Evolutionary conservation across 352 stramenopile genomes (phyloP), one percentile per base, ranked within the genome.

Genomic region (Pythium coloratum): DNA sequence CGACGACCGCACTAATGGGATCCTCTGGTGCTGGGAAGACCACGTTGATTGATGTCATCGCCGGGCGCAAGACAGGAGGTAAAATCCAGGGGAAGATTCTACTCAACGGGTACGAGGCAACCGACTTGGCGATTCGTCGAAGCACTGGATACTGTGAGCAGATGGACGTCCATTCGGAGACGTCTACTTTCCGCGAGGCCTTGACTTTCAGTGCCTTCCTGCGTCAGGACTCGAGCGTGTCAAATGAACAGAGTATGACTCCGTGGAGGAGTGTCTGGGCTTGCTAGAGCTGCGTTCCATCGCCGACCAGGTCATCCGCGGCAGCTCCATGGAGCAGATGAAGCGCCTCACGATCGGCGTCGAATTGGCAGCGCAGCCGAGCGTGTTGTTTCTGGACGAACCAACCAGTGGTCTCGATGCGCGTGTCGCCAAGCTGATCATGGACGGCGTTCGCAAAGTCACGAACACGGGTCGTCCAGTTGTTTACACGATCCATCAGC

Each of bases 31-130:
- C 90, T 33, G 93, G 95, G 2, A 98, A 99, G 76, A 98, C 95
- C 13, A 99, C 96, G 2, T 78, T 99, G 7, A 92, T 98, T 71
- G 94, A 99, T 72, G 94, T 98, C 4, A 92, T 99, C 58, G 92
- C 95, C 7, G 80, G 96, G 18, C 81, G 96, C 50, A 99, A 99
- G 77, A 96, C 81, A 2, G 81, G 80, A 20, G 96, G 96, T 20
- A 82, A 62, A 13, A 91, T 98, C 51, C 73, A 71, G 24, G 95
- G 95, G 20, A 54, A 96, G 26, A 91, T 98, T 10, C 24, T 64
- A 46, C 58, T 98, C 6, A 98, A 98, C 72, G 95, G 96, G 34
- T 75, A 93, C 64, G 87, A 95, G 67, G 80, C 76, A 0, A 82
- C 73, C 2, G 71, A 84, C 44, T 54, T 86, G 9, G 72, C 76